Evolutionary conservation across 306 rosid species (phyloP), one percentile per base, ranked within the genome.

Genomic region (Prunus dulcis): DNA sequence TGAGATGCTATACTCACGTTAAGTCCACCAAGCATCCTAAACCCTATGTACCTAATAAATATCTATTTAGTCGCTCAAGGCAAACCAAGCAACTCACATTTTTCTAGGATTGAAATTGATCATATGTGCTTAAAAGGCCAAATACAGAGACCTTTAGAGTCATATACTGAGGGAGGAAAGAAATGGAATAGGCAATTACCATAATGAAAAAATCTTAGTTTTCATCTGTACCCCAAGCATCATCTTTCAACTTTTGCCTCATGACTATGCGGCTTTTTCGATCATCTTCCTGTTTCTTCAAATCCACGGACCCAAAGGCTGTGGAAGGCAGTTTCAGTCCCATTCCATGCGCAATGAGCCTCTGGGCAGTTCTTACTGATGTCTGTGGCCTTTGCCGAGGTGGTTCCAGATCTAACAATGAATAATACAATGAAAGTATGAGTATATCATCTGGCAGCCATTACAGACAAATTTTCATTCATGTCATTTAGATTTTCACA

Each of bases 291-390:
- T 84, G 96, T 72, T 82, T 89, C 68, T 83, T 87, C 72, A 89
- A 78, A 45, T 92, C 95, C 77, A 46, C 69, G 9, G 91, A 82
- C 9, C 92, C 93, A 13, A 64, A 75, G 6, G 85, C 74, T 12
- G 88, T 47, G 3, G 95, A 81, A 38, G 96, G 81, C 57, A 89
- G 49, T 77, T 84, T 94, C 79, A 94, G 30, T 46, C 97, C 98
- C 95, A 92, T 90, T 28, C 97, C 86, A 34, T 94, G 96, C 23
- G 98, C 97, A 58, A 94, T 94, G 85, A 94, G 75, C 84, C 98
- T 88, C 85, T 84, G 96, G 0, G 97, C 98, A 70, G 93, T 88
- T 82, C 80, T 83, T 20, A 87, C 85, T 12, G 96, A 92, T 14
- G 98, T 92, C 83, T 86, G 71, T 0, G 96, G 98, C 83, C 98